Base-by-base conservation (phyloP, 2,329 filamentous ascomycete genomes). In the Diaporthe amygdali region DNA sequence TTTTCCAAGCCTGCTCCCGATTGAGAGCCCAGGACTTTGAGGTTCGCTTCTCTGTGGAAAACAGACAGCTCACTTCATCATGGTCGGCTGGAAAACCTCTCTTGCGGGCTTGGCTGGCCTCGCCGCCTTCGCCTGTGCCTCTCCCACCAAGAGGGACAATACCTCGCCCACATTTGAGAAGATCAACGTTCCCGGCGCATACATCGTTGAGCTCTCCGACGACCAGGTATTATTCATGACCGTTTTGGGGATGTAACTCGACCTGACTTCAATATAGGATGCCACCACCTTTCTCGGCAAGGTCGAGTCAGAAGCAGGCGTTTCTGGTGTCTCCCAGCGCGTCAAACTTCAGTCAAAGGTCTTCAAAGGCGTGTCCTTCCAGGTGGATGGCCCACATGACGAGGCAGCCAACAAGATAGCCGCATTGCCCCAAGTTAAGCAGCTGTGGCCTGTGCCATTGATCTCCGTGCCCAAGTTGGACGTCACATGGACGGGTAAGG, bases 371-470 rank as follows among this genome's bases (percentile, higher is more conserved):
- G 72, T 74, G 8, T 76, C 76, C 2, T 75, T 77, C 66, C 69
- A 71, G 20, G 41, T 69, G 34, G 64, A 55, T 14, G 68, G 68
- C 37, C 34, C 22, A 2, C 37, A 74, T 41, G n/a, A 54, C 12
- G 71, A 72, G 8, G 51, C 70, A 25, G 70, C 73, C 32, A 66
- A 66, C 46, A 73, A 66, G 71, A 76, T 81, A 27, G 72, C 75
- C 52, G 75, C 69, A 27, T 59, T 77, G 52, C 59, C 75, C 51
- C 70, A 69, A 6, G 76, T 81, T 66, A 79, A 77, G 74, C 74
- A 73, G 20, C 69, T 80, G 27, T 81, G 78, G 78, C 79, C 80
- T 2, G 75, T 81, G 25, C 74, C 75, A 22, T 73, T 68, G 47
- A 71, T 75, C 41, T 49, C 69, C 15, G 27, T 73, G 20, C 69